Conservation (phyloP, 1,284 basidiomycete genomes). For the Heterobasidion occidentale region DNA sequence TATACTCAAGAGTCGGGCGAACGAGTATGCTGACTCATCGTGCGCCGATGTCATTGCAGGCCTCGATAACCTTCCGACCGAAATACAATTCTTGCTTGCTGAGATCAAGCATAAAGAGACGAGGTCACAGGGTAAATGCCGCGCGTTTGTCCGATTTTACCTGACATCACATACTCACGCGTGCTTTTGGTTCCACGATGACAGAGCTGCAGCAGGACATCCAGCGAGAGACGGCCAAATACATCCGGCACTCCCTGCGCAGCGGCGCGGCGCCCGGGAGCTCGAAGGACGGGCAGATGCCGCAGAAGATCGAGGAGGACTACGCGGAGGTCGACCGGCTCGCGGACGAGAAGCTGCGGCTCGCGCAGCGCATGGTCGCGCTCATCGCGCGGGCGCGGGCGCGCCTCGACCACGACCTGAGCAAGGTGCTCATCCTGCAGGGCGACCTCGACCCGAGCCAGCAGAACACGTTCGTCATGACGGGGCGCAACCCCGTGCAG, state of each 20-base stretch:
- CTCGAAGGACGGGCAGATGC: conserved; percentile 30
- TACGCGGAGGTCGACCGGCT: conserved; percentile 48
- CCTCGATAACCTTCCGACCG: conserved; percentile 69
- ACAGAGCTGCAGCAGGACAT: conserved; percentile 49
- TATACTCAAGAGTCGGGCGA: neutral
- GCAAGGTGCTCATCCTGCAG: conserved; percentile 43
- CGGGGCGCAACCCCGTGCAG: conserved; percentile 31
- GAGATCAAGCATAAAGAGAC: conserved; percentile 62
- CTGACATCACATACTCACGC: neutral
- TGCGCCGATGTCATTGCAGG: conserved; percentile 28
- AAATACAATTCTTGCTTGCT: conserved; percentile 62
- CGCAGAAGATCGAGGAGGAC: conserved; percentile 38
- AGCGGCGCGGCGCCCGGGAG: conserved; percentile 22
- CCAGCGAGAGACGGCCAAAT: conserved; percentile 42
- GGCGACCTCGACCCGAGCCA: conserved; percentile 35
- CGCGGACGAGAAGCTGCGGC: conserved; percentile 43
- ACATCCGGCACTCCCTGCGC: conserved; percentile 42
- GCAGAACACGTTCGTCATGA: conserved; percentile 10
- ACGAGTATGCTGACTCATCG: neutral
- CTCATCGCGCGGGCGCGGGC: conserved; percentile 45
- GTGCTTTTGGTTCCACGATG: neutral
- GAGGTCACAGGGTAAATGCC: conserved; percentile 38
- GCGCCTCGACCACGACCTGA: conserved; percentile 49
- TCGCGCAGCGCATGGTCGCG: conserved; percentile 46
- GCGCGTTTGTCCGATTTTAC: neutral